A percentile compares a stretch with the other conserved stretches of the same genome.
phyloP scores from a whole-genome alignment of 2,329 filamentous ascomycete species.

The Chaetomium sp. region DNA sequence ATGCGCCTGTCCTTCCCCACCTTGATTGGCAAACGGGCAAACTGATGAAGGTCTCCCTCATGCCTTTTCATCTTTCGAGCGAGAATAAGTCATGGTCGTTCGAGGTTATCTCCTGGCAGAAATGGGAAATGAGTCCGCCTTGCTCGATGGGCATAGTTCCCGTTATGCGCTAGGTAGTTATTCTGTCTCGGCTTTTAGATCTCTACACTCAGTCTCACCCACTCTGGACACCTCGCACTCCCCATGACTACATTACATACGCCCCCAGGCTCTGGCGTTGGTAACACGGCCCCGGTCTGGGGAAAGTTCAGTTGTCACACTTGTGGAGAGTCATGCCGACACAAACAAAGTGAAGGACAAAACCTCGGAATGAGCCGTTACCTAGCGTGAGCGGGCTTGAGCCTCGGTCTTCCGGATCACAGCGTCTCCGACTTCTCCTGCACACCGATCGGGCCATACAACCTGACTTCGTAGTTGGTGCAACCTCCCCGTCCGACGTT shows the following conservation, averaged over 20 bases:
- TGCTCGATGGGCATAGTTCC: background rate
- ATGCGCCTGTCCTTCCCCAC: background rate
- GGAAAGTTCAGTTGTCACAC: conserved; percentile 2
- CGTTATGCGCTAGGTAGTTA: background rate
- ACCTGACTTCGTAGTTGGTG: background rate
- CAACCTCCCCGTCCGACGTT: background rate
- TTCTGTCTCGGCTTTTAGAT: background rate
- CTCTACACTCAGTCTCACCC: background rate
- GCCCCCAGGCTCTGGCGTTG: background rate
- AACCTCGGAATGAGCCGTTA: background rate
- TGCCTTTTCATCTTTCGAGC: background rate
- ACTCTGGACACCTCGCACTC: too few relatives aligned
- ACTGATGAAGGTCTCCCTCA: background rate
- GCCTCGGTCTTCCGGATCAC: background rate
- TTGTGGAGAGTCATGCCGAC: background rate
- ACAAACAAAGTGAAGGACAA: background rate
- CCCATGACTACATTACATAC: background rate
- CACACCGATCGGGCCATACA: background rate
- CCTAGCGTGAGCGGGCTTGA: background rate
- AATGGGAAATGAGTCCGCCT: background rate
- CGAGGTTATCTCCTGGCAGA: background rate
- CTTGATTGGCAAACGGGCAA: background rate
- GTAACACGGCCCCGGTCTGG: background rate
- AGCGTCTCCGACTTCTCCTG: background rate
- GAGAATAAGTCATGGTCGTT: background rate